These are phyloP conservation scores for Alternaria burnsii DNA, from an alignment of 2,329 filamentous ascomycete genomes.

Conservation along the genomic window DNA sequence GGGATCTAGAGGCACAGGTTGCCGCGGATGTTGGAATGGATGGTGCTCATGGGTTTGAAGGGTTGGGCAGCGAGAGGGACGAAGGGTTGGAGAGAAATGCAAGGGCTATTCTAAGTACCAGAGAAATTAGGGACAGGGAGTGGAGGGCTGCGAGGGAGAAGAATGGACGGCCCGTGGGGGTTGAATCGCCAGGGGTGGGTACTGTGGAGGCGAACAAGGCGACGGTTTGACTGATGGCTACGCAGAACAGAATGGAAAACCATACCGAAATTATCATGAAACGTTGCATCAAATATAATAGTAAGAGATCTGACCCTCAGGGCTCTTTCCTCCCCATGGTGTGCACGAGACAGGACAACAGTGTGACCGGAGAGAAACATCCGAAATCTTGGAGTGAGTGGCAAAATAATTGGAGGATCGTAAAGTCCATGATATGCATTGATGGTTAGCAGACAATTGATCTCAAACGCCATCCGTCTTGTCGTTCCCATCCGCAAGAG, in stretches of 20 bases:
- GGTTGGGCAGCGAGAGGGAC: neutral
- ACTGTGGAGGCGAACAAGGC: neutral
- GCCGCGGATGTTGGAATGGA: neutral
- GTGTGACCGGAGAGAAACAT: neutral
- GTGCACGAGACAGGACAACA: neutral
- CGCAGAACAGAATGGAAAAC: neutral
- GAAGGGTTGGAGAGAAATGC: neutral
- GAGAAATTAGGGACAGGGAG: neutral
- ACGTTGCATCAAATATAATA: neutral
- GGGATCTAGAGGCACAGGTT: neutral
- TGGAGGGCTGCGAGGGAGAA: conserved; percentile 1
- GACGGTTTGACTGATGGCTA: neutral
- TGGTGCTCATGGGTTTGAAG: neutral
- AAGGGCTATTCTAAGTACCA: neutral
- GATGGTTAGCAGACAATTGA: conserved; percentile 50
- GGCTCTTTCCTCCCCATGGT: neutral
- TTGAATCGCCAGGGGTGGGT: neutral
- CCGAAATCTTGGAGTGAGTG: conserved; percentile 6
- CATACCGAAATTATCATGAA: neutral
- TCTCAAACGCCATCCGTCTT: conserved; percentile 53
- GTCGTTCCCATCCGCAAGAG: conserved; percentile 48
- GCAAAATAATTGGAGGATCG: conserved; percentile 28
- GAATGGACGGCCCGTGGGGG: neutral
- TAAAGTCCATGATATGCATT: conserved; percentile 54
- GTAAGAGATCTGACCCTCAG: neutral